Percentiles rank a stretch among this genome's conserved stretches.
Evolutionary conservation across 306 rosid genomes (phyloP).

Genomic region (Benincasa hispida): DNA sequence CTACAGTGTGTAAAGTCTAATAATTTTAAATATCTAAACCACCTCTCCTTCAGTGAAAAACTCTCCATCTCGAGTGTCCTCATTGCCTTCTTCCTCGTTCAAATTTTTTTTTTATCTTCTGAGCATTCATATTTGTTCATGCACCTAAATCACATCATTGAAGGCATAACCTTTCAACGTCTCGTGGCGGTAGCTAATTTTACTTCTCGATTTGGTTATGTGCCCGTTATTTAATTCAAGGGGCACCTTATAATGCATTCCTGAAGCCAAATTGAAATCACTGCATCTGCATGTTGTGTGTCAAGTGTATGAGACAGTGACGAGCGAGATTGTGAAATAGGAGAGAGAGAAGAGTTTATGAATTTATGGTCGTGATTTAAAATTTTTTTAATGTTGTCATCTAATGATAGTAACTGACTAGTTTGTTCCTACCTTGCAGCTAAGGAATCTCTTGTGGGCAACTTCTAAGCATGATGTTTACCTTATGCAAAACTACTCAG

Average conservation of each 20-base stretch:
- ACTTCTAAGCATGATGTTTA: constrained; percentile 94
- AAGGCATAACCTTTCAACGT: not conserved
- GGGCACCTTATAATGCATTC: not conserved
- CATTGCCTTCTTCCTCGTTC: not conserved
- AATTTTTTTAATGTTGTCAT: not conserved
- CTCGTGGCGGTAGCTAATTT: not conserved
- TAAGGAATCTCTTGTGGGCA: constrained; percentile 81
- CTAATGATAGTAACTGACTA: constrained; percentile 15
- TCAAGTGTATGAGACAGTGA: not conserved
- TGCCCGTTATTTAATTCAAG: not conserved
- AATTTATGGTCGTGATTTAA: not conserved
- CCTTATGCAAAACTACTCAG: constrained; percentile 85
- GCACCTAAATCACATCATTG: not conserved
- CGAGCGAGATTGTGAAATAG: not conserved
- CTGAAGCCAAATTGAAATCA: not conserved
- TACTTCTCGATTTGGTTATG: not conserved
- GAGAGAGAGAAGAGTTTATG: not conserved
- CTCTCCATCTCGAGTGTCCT: not conserved
- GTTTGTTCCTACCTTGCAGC: constrained; percentile 37
- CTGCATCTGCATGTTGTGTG: not conserved
- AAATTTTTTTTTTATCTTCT: not conserved
- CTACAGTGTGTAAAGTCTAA: not conserved
- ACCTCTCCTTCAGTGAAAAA: not conserved
- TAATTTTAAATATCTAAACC: not conserved
- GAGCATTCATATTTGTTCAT: not conserved